These are phyloP conservation scores for Rhodofomes roseus DNA, from an alignment of 1,284 basidiomycete genomes.

Conservation along the genomic window DNA sequence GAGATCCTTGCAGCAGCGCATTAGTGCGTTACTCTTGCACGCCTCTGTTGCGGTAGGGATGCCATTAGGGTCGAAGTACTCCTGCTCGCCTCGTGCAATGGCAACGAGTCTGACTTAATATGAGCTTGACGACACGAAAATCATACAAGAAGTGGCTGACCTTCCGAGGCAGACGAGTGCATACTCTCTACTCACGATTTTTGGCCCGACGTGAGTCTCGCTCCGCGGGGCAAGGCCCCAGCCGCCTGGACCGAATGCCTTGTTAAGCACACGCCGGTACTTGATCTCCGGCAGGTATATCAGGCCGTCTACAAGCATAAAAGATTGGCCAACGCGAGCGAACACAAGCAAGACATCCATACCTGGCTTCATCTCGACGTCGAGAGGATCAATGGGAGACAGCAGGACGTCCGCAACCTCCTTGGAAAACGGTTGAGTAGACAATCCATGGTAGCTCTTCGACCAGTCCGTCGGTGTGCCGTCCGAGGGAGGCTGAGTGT, in stretches of 20 bases:
- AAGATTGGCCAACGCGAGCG: background rate
- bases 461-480: slow-evolving; percentile 68
- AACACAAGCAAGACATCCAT: background rate
- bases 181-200: slow-evolving; percentile 91
- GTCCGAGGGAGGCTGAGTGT: slow-evolving; percentile 8
- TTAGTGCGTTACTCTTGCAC: slow-evolving; percentile 95
- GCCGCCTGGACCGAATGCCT: slow-evolving; percentile 93
- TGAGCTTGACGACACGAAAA: background rate
- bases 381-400: slow-evolving; percentile 70
- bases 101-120: slow-evolving; percentile 68
- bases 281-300: slow-evolving; percentile 98
- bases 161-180: slow-evolving; percentile 91
- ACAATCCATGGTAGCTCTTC: slow-evolving; percentile 82
- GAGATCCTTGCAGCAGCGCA: slow-evolving; percentile 97
- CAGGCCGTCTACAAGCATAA: slow-evolving; percentile 72
- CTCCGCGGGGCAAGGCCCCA: slow-evolving; percentile 96
- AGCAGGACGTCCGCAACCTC: slow-evolving; percentile 75
- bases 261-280: slow-evolving; percentile 92
- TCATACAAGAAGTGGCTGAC: slow-evolving; percentile 33
- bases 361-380: slow-evolving; percentile 96
- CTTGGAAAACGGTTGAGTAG: slow-evolving; percentile 72
- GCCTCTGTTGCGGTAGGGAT: slow-evolving; percentile 94
- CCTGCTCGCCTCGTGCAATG: slow-evolving; percentile 93
- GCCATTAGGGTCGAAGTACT: slow-evolving; percentile 91
- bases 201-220: slow-evolving; percentile 88